Evolutionary conservation across 2,329 filamentous ascomycete species (phyloP), one percentile per base, ranked within the genome.

Genomic region (Didymella sp.): DNA sequence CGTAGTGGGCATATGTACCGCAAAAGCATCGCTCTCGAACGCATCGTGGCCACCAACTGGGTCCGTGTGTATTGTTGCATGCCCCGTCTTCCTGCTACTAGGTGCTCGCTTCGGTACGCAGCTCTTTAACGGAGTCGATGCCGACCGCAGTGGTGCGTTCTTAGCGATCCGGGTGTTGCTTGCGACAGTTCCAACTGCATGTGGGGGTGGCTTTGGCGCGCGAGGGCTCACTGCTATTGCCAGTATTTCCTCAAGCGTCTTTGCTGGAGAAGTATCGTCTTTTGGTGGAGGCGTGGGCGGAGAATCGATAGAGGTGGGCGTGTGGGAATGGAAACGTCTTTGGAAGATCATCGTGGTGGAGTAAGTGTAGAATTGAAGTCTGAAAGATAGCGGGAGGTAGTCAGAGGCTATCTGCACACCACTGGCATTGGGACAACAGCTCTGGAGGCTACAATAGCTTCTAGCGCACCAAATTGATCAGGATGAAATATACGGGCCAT

Each of bases 21-120:
- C 71, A 37, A 73, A 75, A 0, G 69, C 68, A 51, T 75, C 72
- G 48, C 69, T 73, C 47, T 75, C 69, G 46, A 75, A 75, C 2
- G 66, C 63, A 6, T 66, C 64, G 3, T 70, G 66, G 1, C 60
- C 59, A 19, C 64, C 62, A 1, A 65, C 67, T 0, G 66, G 62
- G 28, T 74, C 67, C 2, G 72, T 73, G 22, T 56, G 51, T 19
- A 74, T 73, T 0, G 66, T 72, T 1, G 65, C 63, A 35, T 65
- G 58, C 6, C 62, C 62, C 4, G 61, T 70, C 37, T 70, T 73
- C 27, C 66, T 59, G 44, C 68, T 73, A 9, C 57, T 60, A 5
- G 67, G 67, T 25, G 58, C 61, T 42, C 61, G 55, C 11, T 52
- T 58, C 6, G 59, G 56, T 0, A 54, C 51, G 9, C 7, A 48